Evolutionary conservation across 2,329 filamentous ascomycete species (phyloP).

Genomic region (Torrubiellomyces zombiae): DNA sequence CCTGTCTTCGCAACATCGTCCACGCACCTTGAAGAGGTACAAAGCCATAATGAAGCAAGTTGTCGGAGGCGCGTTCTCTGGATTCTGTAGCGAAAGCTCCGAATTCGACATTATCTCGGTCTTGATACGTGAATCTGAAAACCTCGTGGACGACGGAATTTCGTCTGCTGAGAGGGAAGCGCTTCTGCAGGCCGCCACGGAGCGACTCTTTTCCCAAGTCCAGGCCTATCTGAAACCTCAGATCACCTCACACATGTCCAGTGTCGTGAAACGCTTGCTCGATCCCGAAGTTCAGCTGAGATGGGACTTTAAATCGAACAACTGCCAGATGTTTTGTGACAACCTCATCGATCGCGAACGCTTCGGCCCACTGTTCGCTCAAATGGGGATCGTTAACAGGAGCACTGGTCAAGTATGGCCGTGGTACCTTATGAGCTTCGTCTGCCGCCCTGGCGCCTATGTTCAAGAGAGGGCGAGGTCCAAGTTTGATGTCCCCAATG

Average conservation of each 20-base stretch:
- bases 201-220: constrained; percentile 8
- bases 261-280: constrained; percentile 13
- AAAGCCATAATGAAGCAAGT: constrained; percentile 24
- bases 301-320: constrained; percentile 18
- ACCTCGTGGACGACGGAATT: constrained; percentile 8
- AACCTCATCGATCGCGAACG: constrained; percentile 14
- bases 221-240: constrained; percentile 9
- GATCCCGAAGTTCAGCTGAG: constrained; percentile 10
- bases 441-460: constrained; percentile 14
- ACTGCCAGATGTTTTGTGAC: constrained; percentile 22
- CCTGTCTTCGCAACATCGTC: constrained; percentile 7
- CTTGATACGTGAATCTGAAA: constrained; percentile 10
- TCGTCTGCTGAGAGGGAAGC: constrained; percentile 4
- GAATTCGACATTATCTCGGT: constrained; percentile 13
- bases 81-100: constrained; percentile 8
- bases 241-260: constrained; percentile 14
- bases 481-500: constrained; percentile 21
- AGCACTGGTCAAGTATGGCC: too few relatives aligned
- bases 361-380: constrained; percentile 13
- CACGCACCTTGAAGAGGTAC: constrained; percentile 13
- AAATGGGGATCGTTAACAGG: too few relatives aligned
- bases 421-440: constrained; percentile 23
- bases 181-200: constrained; percentile 5
- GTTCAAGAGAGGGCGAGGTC: constrained; percentile 10
- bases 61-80: constrained; percentile 18